A percentile compares a stretch with the other conserved stretches of the same genome.
phyloP scores from a whole-genome alignment of 208 protist species.

The Vickermania ingenoplastis region DNA sequence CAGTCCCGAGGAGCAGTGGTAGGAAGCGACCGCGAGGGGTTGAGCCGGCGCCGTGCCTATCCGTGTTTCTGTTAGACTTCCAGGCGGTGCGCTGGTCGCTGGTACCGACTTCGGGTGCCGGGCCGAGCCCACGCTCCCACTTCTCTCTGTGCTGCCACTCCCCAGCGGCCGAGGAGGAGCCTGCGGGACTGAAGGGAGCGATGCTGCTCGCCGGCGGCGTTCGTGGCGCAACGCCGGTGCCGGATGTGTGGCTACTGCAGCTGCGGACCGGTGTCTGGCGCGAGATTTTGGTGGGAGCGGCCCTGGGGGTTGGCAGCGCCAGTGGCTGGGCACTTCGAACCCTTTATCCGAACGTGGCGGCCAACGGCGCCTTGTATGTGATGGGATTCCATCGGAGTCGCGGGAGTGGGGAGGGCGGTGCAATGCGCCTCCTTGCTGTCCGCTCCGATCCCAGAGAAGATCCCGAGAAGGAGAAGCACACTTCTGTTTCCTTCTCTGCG shows the following conservation, averaged over 20 bases:
- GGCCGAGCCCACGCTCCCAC: neutral
- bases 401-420: no score
- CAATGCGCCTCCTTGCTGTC: no score
- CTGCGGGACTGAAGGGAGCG: neutral
- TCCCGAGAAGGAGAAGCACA: no score
- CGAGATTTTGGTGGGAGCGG: neutral
- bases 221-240: neutral
- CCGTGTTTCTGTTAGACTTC: conserved; percentile 7
- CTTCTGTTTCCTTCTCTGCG: no score
- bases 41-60: neutral
- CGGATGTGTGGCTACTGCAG: conserved; percentile 4
- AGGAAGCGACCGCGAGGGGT: neutral
- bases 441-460: no score
- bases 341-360: no score
- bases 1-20: neutral
- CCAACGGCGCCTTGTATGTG: no score
- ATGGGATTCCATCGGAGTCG: no score
- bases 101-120: neutral
- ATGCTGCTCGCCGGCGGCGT: neutral
- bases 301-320: no score
- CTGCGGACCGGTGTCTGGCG: conserved; percentile 2
- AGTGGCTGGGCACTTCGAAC: no score
- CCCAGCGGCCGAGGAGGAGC: neutral
- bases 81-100: conserved; percentile 3
- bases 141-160: neutral